Percentiles rank a stretch among this genome's conserved stretches.
These are phyloP conservation scores for Taphrina sp. DNA, from an alignment of 1,139 yeast genomes.

Conservation along the genomic window DNA sequence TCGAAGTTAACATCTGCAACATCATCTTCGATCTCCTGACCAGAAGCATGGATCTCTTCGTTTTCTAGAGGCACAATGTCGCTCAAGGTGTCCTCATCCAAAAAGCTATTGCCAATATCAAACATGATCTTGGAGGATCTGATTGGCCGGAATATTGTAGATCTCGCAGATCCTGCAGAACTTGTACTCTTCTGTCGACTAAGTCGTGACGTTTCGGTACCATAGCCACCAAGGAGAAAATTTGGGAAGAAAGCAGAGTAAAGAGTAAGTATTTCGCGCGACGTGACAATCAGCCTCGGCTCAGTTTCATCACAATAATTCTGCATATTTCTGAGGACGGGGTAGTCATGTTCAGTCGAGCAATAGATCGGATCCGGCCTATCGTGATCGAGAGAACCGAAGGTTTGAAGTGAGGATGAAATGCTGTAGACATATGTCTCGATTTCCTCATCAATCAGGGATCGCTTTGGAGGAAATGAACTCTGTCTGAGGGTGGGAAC, in stretches of 20 bases:
- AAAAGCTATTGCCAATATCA: background rate
- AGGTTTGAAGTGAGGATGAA: slow-evolving; percentile 1
- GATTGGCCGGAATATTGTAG: background rate
- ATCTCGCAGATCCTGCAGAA: background rate
- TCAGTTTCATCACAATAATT: background rate
- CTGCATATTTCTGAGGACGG: background rate
- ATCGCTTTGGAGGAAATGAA: background rate
- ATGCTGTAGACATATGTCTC: slow-evolving; percentile 7
- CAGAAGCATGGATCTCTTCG: background rate
- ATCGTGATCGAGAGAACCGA: background rate
- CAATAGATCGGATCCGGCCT: no score
- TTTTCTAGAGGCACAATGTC: no score
- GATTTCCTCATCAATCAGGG: slow-evolving; percentile 7
- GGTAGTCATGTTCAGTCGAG: background rate
- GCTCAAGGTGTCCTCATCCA: background rate
- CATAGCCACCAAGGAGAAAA: background rate
- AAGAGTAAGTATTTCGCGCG: background rate
- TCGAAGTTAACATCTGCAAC: background rate
- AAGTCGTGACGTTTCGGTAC: background rate
- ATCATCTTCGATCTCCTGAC: background rate
- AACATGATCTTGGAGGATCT: background rate
- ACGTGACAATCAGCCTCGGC: background rate
- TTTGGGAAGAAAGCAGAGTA: background rate
- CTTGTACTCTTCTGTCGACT: background rate
- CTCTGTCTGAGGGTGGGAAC: background rate